These are phyloP conservation scores for Candida pseudocylindracea DNA, from an alignment of 1,139 yeast genomes.

Conservation along the genomic window DNA sequence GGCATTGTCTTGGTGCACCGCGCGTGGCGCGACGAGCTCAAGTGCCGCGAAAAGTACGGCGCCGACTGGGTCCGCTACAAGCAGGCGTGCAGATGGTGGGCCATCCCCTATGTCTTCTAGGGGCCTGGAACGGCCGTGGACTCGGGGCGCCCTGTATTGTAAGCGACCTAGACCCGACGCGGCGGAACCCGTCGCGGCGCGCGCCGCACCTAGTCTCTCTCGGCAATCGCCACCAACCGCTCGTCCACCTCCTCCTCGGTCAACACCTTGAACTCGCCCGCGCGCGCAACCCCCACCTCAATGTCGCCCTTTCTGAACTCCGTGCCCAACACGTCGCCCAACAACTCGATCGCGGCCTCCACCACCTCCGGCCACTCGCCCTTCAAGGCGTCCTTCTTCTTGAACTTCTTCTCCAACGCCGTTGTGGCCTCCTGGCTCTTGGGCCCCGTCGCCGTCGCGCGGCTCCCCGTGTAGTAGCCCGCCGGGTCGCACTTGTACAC, in stretches of 20 bases:
- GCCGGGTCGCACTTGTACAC: slow-evolving; percentile 93
- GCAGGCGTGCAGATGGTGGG: slow-evolving; percentile 77
- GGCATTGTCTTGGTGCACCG: slow-evolving; percentile 73
- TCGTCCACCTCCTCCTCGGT: slow-evolving; percentile 82
- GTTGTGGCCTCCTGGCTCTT: slow-evolving; percentile 93
- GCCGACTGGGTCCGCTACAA: slow-evolving; percentile 80
- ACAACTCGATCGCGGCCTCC: slow-evolving; percentile 70
- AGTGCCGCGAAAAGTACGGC: slow-evolving; percentile 76
- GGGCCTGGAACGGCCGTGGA: no score
- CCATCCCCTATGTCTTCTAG: slow-evolving; percentile 69
- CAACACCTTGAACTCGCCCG: slow-evolving; percentile 45
- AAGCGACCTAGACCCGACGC: no score
- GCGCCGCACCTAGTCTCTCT: slow-evolving; percentile 49
- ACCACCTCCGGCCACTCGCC: slow-evolving; percentile 84
- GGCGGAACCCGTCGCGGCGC: no score
- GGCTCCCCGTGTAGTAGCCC: slow-evolving; percentile 79
- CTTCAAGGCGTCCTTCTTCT: slow-evolving; percentile 46
- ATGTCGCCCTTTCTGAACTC: slow-evolving; percentile 87
- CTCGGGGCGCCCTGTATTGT: no score
- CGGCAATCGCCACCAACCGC: slow-evolving; percentile 83
- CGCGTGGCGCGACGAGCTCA: slow-evolving; percentile 65
- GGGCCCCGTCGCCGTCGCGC: slow-evolving; percentile 91
- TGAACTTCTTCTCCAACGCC: slow-evolving; percentile 75
- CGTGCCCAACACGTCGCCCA: slow-evolving; percentile 72
- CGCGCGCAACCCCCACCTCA: slow-evolving; percentile 78